Percentiles rank a stretch among this genome's conserved stretches.
Evolutionary conservation across 78 protist genomes (phyloP).

Genomic region (Guillardia theta): DNA sequence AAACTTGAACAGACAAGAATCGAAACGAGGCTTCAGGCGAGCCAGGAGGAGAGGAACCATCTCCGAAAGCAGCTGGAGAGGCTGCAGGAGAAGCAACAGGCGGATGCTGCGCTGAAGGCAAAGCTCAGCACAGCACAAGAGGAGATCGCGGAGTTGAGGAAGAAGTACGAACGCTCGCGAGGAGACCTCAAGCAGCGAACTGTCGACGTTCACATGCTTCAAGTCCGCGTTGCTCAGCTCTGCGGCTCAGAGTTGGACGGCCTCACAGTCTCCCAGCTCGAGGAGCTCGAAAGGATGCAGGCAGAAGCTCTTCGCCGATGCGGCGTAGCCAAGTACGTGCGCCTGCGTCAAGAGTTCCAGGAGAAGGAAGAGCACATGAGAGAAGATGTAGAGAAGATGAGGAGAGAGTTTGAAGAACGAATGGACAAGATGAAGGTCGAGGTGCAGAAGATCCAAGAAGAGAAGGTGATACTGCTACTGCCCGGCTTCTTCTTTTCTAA

Average conservation of each 20-base stretch:
- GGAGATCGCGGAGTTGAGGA: constrained; percentile 34
- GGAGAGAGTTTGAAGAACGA: constrained; percentile 3
- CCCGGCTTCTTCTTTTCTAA: too few relatives aligned
- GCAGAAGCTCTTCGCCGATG: constrained; percentile 35
- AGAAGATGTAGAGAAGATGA: constrained; percentile 20
- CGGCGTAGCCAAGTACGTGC: constrained; percentile 34
- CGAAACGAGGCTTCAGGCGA: constrained; percentile 36
- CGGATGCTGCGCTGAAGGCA: constrained; percentile 22
- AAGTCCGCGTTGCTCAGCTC: constrained; percentile 45
- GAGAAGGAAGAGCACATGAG: constrained; percentile 41
- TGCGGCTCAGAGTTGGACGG: constrained; percentile 48
- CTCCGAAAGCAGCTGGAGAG: constrained; percentile 47
- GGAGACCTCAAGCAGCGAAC: constrained; percentile 47
- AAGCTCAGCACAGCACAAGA: constrained; percentile 13
- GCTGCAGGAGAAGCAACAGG: constrained; percentile 40
- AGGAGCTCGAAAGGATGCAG: constrained; percentile 46
- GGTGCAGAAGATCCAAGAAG: constrained; percentile 41
- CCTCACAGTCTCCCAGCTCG: constrained; percentile 40
- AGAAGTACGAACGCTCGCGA: constrained; percentile 38
- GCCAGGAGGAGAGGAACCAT: constrained; percentile 46
- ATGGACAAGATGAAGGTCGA: neutral
- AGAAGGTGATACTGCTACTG: too few relatives aligned
- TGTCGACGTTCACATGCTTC: constrained; percentile 47
- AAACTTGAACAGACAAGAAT: constrained; percentile 38
- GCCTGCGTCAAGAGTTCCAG: constrained; percentile 34